Conservation (phyloP, 495 filamentous ascomycete genomes). For the Aspergillus nidulans region DNA sequence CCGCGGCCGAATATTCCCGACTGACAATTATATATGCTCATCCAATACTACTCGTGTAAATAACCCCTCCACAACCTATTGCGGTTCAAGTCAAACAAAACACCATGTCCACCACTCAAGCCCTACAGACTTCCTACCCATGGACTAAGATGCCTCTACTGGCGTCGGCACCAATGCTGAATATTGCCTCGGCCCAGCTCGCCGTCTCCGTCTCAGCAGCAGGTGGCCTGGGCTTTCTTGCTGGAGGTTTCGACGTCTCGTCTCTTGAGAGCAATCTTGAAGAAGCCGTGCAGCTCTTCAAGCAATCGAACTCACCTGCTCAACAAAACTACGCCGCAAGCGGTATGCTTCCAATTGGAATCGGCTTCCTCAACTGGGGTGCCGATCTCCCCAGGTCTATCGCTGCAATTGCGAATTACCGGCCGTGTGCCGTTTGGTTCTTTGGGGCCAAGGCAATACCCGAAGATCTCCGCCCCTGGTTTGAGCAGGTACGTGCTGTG, state of each 20-base stretch:
- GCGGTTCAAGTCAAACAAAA: neutral
- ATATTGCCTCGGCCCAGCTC: conserved; percentile 54
- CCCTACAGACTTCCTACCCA: conserved; percentile 8
- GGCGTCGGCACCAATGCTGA: conserved; percentile 61
- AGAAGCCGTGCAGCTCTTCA: conserved; percentile 17
- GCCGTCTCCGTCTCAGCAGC: conserved; percentile 57
- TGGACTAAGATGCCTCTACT: conserved; percentile 48
- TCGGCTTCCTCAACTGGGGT: conserved; percentile 54
- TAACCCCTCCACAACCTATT: neutral
- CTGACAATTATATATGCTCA: neutral
- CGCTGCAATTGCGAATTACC: conserved; percentile 37
- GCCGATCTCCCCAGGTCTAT: conserved; percentile 29
- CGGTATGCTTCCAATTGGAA: conserved; percentile 49
- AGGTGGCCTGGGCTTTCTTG: conserved; percentile 51
- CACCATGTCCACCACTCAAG: neutral
- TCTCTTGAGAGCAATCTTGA: conserved; percentile 24
- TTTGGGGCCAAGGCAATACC: conserved; percentile 39
- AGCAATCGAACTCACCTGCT: neutral
- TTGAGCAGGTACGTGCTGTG: conserved; percentile 16
- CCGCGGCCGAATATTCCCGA: neutral
- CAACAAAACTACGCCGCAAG: neutral
- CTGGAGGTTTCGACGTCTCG: conserved; percentile 27
- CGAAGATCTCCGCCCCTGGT: conserved; percentile 21
- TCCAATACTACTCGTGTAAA: neutral
- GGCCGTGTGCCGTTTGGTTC: conserved; percentile 63